Conservation (phyloP, 1,284 basidiomycete species). For the Tremellales sp. region DNA sequence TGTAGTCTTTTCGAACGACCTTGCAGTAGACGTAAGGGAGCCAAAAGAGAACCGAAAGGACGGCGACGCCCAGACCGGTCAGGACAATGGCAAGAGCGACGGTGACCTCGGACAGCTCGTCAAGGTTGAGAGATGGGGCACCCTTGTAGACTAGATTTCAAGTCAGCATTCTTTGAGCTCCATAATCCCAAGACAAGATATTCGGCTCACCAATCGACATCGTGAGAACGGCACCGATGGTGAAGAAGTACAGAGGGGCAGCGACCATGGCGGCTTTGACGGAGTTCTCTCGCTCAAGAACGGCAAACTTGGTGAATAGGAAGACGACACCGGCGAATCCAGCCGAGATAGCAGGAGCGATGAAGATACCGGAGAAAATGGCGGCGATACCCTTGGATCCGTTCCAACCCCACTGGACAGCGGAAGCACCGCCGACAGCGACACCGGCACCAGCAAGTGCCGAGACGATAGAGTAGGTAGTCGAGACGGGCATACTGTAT, state of each 20-base stretch:
- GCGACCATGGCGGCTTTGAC: conserved; percentile 41
- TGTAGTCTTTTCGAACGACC: conserved; percentile 53
- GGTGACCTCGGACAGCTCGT: conserved; percentile 38
- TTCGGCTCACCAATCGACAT: conserved; percentile 41
- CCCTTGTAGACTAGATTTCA: conserved; percentile 40
- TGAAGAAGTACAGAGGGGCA: conserved; percentile 51
- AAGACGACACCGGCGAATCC: conserved; percentile 51
- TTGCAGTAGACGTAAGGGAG: conserved; percentile 52
- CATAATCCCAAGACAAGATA: neutral
- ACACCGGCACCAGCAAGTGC: conserved; percentile 53
- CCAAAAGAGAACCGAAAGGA: conserved; percentile 51
- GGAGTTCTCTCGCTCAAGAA: conserved; percentile 47
- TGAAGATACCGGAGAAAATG: conserved; percentile 49
- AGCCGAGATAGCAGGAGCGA: conserved; percentile 48
- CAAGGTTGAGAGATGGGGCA: conserved; percentile 47
- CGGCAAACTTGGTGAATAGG: conserved; percentile 49
- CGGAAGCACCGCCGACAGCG: conserved; percentile 47
- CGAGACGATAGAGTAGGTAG: conserved; percentile 51
- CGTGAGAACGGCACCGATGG: conserved; percentile 39
- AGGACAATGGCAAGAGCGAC: conserved; percentile 50
- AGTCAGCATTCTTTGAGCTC: conserved; percentile 23
- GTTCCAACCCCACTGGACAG: conserved; percentile 54
- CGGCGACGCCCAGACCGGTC: conserved; percentile 46
- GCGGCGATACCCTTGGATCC: conserved; percentile 49
- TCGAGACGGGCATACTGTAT: conserved; percentile 50